A percentile compares a stretch with the other conserved stretches of the same genome.
Conservation (phyloP, 2,329 filamentous ascomycete species). For the Colletotrichum sp. region DNA sequence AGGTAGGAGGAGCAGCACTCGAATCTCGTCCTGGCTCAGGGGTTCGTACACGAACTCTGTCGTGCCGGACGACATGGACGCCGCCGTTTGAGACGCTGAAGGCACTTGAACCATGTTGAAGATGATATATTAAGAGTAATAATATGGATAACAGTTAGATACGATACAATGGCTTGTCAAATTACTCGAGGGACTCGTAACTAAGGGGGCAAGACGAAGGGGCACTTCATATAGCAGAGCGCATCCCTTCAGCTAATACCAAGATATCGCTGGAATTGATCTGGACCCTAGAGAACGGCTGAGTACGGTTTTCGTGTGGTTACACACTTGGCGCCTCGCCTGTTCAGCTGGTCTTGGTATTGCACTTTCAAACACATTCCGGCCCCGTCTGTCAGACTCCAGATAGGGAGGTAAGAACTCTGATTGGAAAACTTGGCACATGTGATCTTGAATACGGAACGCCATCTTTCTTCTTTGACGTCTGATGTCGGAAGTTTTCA, state of each 20-base stretch:
- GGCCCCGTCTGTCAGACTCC: not conserved
- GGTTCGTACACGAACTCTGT: not conserved
- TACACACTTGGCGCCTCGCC: not conserved
- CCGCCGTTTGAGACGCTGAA: fast-evolving
- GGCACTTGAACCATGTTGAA: not conserved
- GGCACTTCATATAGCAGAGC: not conserved
- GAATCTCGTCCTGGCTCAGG: not conserved
- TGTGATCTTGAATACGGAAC: not conserved
- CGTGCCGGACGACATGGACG: fast-evolving
- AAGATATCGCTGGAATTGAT: not conserved
- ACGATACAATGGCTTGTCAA: not conserved
- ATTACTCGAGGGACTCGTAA: not conserved
- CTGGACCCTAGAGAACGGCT: not conserved
- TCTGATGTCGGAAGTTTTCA: not conserved
- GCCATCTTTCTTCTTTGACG: not conserved
- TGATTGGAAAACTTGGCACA: not conserved
- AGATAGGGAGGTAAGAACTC: not conserved
- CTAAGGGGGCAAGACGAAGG: fast-evolving
- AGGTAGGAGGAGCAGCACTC: not conserved
- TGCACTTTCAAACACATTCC: not conserved
- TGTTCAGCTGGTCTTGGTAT: not conserved
- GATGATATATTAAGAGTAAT: too few relatives aligned
- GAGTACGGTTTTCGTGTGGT: not conserved
- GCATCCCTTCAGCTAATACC: not conserved
- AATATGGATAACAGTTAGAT: fast-evolving